A percentile compares a stretch with the other conserved stretches of the same genome.
Evolutionary conservation across 192 early-diverging fungal species (phyloP).

Genomic region (Pilaira anomala): DNA sequence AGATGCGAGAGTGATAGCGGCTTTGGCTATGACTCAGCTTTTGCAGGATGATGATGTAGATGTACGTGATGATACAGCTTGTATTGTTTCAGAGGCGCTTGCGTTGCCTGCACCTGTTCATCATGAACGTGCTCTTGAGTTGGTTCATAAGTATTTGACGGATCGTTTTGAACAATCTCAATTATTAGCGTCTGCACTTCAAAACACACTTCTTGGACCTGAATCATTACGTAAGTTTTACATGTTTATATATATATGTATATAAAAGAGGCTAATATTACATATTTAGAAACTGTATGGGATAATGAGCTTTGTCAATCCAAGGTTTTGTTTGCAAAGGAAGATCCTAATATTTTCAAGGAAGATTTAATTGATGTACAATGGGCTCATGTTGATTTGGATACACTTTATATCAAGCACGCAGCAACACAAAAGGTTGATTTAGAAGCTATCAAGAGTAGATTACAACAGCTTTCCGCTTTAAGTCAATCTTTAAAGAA

Average conservation of each 20-base stretch:
- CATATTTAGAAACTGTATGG: conserved; percentile 14
- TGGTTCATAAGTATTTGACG: conserved; percentile 38
- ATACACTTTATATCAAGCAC: conserved; percentile 1
- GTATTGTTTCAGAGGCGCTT: conserved; percentile 55
- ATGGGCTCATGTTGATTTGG: conserved; percentile 37
- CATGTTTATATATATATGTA: conserved; percentile 9
- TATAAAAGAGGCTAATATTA: background rate
- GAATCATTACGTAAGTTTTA: conserved; percentile 29
- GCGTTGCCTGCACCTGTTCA: conserved; percentile 54
- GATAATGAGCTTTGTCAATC: conserved; percentile 8
- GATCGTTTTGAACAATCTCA: conserved; percentile 31
- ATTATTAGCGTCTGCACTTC: conserved; percentile 22
- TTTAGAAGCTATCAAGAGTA: background rate
- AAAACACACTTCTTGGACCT: conserved; percentile 23
- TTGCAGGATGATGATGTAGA: conserved; percentile 81
- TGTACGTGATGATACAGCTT: conserved; percentile 62
- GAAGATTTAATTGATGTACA: conserved; percentile 68
- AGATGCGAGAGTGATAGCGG: conserved; percentile 18
- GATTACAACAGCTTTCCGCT: background rate
- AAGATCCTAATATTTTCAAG: conserved; percentile 71
- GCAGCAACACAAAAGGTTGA: background rate
- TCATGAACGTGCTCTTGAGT: conserved; percentile 51
- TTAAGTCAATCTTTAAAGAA: conserved; percentile 6
- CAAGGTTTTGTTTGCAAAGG: conserved; percentile 71
- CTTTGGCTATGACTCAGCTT: conserved; percentile 40